Evolutionary conservation across 1,284 basidiomycete genomes (phyloP), one percentile per base, ranked within the genome.

Genomic region (Melampsora medusae): DNA sequence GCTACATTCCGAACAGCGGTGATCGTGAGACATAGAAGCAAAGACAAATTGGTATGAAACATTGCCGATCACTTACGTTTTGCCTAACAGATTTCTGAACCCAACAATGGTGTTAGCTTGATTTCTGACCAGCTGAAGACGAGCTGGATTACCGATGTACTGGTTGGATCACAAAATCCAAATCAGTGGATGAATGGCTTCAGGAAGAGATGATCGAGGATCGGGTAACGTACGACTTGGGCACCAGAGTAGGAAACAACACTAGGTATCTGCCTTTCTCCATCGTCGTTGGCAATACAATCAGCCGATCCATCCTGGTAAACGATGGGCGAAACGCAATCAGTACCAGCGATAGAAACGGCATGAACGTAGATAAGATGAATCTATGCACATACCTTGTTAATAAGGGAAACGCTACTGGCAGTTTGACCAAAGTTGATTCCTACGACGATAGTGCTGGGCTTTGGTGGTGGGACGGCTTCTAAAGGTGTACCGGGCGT

Each of bases 401-500:
- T 94, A 82, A 97, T 91, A 77, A 97, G 91, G 28, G 95, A 92
- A 81, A 99, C 96, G 64, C 92, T 95, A 42, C 92, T 92, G 84
- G 92, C 98, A 50, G 92, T 91, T 85, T 97, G 94, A 60, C 97
- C 97, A 84, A 98, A 92, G 87, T 97, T 98, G 86, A 99, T 93
- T 74, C 96, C 96, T 74, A 99, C 84, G 76, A 87, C 85, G 77
- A 85, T 84, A 48, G 67, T 22, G 17, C 67, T 60, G 4, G 68
- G 60, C 48, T 66, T 59, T 62, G 68, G 67, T 25, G 67, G 46
- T 31, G 67, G 67, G 6, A 76, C 19, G 2, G 50, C 48, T 65
- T 76, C 74, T 31, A 65, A 56, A 17, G 74, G 74, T n/a, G 74
- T 76, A 56, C 74, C 74, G 19, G 74, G 74, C 33, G 48, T 31